phyloP scores from a whole-genome alignment of 179 eudicot genomes.

The Silene noctiflora region DNA sequence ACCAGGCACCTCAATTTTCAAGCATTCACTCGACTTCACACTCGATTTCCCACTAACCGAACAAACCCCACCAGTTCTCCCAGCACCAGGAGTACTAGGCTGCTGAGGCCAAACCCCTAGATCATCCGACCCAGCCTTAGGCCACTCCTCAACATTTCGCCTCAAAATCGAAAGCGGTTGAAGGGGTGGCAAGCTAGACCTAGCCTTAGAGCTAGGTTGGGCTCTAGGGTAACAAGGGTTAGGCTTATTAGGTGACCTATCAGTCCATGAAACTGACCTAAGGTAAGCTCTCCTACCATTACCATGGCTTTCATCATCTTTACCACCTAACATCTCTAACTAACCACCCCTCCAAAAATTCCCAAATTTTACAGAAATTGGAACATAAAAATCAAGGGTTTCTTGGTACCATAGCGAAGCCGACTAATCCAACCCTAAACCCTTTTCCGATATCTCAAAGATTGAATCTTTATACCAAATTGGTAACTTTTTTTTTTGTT shows the following conservation, averaged over 20 bases:
- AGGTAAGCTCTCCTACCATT: slow-evolving; percentile 49
- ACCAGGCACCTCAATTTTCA: slow-evolving; percentile 29
- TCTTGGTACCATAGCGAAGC: slow-evolving; percentile 5
- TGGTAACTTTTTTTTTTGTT: slow-evolving; percentile 16
- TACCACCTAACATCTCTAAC: slow-evolving; percentile 46
- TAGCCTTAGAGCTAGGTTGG: slow-evolving; percentile 47
- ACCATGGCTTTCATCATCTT: slow-evolving; percentile 33
- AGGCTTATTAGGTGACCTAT: slow-evolving; percentile 57
- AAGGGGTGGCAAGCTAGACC: slow-evolving; percentile 74
- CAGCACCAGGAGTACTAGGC: slow-evolving; percentile 73
- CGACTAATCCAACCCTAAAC: no score
- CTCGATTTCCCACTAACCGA: slow-evolving; percentile 30
- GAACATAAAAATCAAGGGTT: slow-evolving; percentile 31
- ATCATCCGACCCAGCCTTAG: slow-evolving; percentile 86
- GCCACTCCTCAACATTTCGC: slow-evolving; percentile 73
- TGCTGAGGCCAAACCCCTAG: slow-evolving; percentile 77
- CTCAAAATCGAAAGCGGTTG: slow-evolving; percentile 72
- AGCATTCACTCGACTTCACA: slow-evolving; percentile 31
- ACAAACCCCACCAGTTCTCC: slow-evolving; percentile 27
- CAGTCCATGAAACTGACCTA: slow-evolving; percentile 83
- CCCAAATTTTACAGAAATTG: slow-evolving; percentile 17
- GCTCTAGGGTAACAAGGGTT: slow-evolving; percentile 42
- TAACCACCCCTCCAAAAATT: slow-evolving; percentile 15
- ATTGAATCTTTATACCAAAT: slow-evolving; percentile 20
- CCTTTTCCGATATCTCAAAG: background rate